These are phyloP conservation scores for Dentipellis fragilis DNA, from an alignment of 768 basidiomycete genomes.

Conservation along the genomic window DNA sequence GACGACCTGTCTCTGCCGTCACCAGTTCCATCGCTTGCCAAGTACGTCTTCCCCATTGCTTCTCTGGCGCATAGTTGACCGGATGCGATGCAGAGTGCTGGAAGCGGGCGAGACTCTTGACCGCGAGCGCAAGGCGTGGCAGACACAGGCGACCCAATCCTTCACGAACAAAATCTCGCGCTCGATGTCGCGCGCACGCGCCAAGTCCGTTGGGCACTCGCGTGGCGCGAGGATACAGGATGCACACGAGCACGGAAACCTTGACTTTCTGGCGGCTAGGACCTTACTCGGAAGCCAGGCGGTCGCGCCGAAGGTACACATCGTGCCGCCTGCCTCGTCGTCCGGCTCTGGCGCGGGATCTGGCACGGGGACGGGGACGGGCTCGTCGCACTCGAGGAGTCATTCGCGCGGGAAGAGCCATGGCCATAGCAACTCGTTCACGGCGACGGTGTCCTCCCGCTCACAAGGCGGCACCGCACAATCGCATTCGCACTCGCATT, in stretches of 20 bases:
- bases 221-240: slow-evolving; percentile 9
- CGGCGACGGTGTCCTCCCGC: slow-evolving; percentile 5
- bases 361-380: slow-evolving; percentile 8
- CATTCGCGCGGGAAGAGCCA: slow-evolving; percentile 6
- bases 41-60: slow-evolving; percentile 20
- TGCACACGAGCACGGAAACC: slow-evolving; percentile 20
- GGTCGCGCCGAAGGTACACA: slow-evolving; percentile 33
- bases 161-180: slow-evolving; percentile 57
- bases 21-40: slow-evolving; percentile 46
- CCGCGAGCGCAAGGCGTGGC: slow-evolving; percentile 60
- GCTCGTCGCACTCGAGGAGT: slow-evolving; percentile 18
- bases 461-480: background rate
- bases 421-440: background rate
- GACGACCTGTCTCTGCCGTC: slow-evolving; percentile 51
- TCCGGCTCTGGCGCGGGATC: slow-evolving; percentile 13
- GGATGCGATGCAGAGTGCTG: slow-evolving; percentile 39
- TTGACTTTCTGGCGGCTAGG: slow-evolving; percentile 58
- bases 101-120: slow-evolving; percentile 52
- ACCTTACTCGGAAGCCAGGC: slow-evolving; percentile 60
- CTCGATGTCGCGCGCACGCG: slow-evolving; percentile 50
- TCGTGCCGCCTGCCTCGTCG: slow-evolving; percentile 12
- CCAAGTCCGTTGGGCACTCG: slow-evolving; percentile 40
- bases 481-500: slow-evolving; percentile 22
- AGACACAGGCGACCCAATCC: slow-evolving; percentile 48
- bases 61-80: background rate